Base-by-base conservation (phyloP, 176 grass and related monocot species). In the Bonia amplexicaulis region DNA sequence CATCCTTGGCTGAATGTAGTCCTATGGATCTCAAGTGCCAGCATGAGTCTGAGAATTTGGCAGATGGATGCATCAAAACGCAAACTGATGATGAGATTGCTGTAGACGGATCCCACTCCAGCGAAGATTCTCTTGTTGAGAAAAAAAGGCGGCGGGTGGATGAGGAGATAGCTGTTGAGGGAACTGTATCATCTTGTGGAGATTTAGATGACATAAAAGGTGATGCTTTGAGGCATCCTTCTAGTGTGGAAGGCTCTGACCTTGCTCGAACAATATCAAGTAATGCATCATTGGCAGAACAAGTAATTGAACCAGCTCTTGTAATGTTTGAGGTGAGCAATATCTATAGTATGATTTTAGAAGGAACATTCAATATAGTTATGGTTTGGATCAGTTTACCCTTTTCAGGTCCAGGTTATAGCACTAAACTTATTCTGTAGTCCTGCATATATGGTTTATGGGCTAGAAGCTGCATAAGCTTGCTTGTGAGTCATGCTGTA, bases 281-380 rank as follows among this genome's bases (percentile, higher is more conserved):
- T 87, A 99, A 99, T 88, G 93, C 96, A 16, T 99, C 96, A 66
- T 85, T 94, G 77, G 93, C 96, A 61, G 96, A 99, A 81, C 88
- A 94, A 92, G 96, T 90, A 69, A 95, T 99, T 44, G 96, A 99
- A 70, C 96, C 96, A 25, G 89, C 96, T 44, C 96, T 99, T 86
- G 96, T 99, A 62, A 99, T 99, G 96, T 96, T 99, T 87, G 96
- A 99, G 93, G 96, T 98, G 83, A 90, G 87, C 16, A 65, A 52
- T 60, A 47, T 78, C 41, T 90, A 55, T 27, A 55, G 68, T 75
- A 60, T 80, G 39, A 73, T 73, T 62, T 62, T 33, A 35, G 12
- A 74, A 81, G 55, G 60, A 45, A 79, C 35, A 54, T 84, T 14
- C 66, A 62, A 62, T 69, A 40, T 86, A 39, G 46, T n/a, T 42